phyloP scores from a whole-genome alignment of 306 rosid species.

The Abrus precatorius region DNA sequence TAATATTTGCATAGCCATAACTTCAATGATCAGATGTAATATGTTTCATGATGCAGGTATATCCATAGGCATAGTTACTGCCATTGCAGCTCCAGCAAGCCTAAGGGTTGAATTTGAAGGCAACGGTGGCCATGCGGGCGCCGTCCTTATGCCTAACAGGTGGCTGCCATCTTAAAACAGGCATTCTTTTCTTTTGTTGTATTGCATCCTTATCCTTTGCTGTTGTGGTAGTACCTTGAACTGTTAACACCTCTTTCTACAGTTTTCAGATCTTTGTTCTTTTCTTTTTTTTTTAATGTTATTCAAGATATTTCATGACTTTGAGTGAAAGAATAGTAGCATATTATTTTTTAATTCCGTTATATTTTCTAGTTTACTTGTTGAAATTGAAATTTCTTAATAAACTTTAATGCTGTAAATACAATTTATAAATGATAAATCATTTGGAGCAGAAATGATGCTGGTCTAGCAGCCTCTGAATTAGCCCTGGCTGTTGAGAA shows the following conservation, averaged over 20 bases:
- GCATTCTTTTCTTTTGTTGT: background rate
- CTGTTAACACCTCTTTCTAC: conserved; percentile 1
- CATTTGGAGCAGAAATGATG: conserved; percentile 78
- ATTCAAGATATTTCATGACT: conserved; percentile 18
- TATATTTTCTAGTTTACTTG: conserved; percentile 12
- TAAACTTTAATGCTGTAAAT: conserved; percentile 28
- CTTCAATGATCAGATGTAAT: background rate
- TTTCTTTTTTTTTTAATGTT: conserved; percentile 7
- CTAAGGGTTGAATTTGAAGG: conserved; percentile 91
- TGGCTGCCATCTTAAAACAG: conserved; percentile 45
- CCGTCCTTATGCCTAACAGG: conserved; percentile 95
- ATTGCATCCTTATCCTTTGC: conserved; percentile 30
- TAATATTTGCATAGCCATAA: conserved; percentile 30
- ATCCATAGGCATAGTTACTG: conserved; percentile 87
- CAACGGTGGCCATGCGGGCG: conserved; percentile 96
- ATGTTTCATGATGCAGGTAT: conserved; percentile 62
- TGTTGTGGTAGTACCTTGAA: conserved; percentile 32
- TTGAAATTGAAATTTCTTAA: conserved; percentile 36
- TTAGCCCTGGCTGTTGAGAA: conserved; percentile 87
- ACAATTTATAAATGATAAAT: conserved; percentile 46
- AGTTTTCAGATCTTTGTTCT: conserved; percentile 21
- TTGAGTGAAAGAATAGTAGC: conserved; percentile 31
- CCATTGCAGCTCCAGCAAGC: conserved; percentile 97
- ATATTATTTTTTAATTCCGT: conserved; percentile 23
- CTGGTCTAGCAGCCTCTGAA: conserved; percentile 97